phyloP scores from a whole-genome alignment of 2,329 filamentous ascomycete genomes.

The Eutypa lata region DNA sequence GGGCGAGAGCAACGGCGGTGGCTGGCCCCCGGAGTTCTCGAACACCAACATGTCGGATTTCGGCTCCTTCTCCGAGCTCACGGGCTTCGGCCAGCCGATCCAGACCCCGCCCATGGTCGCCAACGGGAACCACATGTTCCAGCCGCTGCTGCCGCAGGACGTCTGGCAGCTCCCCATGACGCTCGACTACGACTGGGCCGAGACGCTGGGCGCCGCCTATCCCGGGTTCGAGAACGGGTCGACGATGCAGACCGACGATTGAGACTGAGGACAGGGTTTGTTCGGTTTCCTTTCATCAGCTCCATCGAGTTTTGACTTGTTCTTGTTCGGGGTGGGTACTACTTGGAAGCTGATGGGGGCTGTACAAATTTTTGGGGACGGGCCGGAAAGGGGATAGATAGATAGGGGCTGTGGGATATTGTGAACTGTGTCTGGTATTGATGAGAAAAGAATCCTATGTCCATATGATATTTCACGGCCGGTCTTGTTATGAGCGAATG shows the following conservation, averaged over 20 bases:
- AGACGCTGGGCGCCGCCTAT: conserved; percentile 64
- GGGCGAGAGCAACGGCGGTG: conserved; percentile 32
- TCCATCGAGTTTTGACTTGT: too few species aligned
- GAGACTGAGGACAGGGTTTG: too few species aligned
- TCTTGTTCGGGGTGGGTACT: too few species aligned
- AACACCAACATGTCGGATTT: conserved; percentile 36
- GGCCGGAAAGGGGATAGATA: too few species aligned
- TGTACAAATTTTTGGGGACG: too few species aligned
- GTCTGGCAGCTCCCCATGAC: conserved; percentile 96
- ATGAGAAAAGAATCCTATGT: too few species aligned
- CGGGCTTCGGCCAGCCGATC: conserved; percentile 37
- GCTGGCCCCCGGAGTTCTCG: conserved; percentile 44
- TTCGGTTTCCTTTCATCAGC: too few species aligned
- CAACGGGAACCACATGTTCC: conserved; percentile 47
- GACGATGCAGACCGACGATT: conserved; percentile 12
- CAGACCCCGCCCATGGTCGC: conserved; percentile 21
- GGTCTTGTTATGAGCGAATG: too few species aligned
- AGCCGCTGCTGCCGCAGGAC: conserved; percentile 88
- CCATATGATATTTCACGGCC: too few species aligned
- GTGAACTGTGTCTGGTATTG: too few species aligned
- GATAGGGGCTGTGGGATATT: too few species aligned
- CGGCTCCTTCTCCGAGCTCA: conserved; percentile 43
- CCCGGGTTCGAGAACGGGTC: conserved; percentile 63
- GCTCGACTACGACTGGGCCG: conserved; percentile 81
- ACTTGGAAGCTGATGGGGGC: too few species aligned